These are phyloP conservation scores for Forsythia viridissima DNA, from an alignment of 257 asterid genomes.

Conservation along the genomic window DNA sequence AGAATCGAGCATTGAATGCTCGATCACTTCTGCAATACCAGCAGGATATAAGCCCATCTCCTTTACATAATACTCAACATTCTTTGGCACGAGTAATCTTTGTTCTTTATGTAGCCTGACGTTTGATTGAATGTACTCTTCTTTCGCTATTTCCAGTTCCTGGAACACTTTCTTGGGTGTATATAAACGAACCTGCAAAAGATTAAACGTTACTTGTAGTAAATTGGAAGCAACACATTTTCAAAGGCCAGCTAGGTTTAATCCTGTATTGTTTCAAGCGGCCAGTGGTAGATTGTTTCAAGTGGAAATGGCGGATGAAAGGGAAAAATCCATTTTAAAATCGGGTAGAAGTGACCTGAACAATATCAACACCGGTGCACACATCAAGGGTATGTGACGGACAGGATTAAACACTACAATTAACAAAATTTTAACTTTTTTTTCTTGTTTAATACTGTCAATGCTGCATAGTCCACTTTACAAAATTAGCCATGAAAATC, in stretches of 20 bases:
- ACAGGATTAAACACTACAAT: too few species aligned
- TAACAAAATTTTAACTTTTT: not conserved
- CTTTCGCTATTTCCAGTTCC: constrained; percentile 90
- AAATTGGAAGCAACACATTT: not conserved
- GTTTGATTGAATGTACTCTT: constrained; percentile 75
- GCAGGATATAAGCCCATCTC: constrained; percentile 54
- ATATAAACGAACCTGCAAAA: constrained; percentile 67
- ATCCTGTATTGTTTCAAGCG: too few species aligned
- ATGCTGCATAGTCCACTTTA: not conserved
- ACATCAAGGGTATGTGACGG: too few species aligned
- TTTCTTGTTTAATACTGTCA: not conserved
- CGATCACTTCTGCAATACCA: constrained; percentile 50
- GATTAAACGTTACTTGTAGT: not conserved
- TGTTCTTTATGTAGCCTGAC: constrained; percentile 59
- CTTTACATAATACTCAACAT: constrained; percentile 63
- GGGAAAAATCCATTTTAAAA: too few species aligned
- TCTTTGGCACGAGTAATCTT: constrained; percentile 68
- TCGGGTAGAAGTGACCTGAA: too few species aligned
- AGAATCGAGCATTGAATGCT: constrained; percentile 49
- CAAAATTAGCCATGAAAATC: not conserved
- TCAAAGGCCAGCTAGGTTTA: not conserved
- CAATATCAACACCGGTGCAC: too few species aligned
- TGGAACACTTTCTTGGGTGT: constrained; percentile 66
- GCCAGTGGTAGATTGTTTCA: too few species aligned
- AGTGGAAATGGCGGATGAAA: too few species aligned